Evolutionary conservation across 495 filamentous ascomycete genomes (phyloP).

Genomic region (Hypoxylon intermedium): DNA sequence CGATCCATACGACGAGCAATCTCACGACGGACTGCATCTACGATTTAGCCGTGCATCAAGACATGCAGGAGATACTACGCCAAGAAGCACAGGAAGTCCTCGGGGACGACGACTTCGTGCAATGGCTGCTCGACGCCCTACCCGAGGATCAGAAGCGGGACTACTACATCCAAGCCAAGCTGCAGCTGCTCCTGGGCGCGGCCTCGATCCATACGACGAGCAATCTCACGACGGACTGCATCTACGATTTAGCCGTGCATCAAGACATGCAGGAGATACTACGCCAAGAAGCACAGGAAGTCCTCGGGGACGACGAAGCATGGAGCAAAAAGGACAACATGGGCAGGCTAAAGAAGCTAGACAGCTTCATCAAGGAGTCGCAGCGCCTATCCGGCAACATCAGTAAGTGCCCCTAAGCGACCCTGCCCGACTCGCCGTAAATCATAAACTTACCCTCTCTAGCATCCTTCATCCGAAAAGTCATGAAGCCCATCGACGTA

Average conservation of each 20-base stretch:
- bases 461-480: slow-evolving; percentile 54
- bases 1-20: slow-evolving; percentile 49
- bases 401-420: slow-evolving; percentile 40
- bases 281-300: slow-evolving; percentile 54
- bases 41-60: slow-evolving; percentile 59
- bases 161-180: slow-evolving; percentile 39
- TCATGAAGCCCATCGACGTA: slow-evolving; percentile 48
- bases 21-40: slow-evolving; percentile 48
- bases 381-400: slow-evolving; percentile 53
- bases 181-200: slow-evolving; percentile 45
- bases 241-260: slow-evolving; percentile 57
- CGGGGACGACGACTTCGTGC: slow-evolving; percentile 43
- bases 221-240: slow-evolving; percentile 46
- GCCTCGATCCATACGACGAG: slow-evolving; percentile 49
- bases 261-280: slow-evolving; percentile 59
- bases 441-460: slow-evolving; percentile 6
- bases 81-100: slow-evolving; percentile 55
- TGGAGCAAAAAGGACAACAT: slow-evolving; percentile 51
- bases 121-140: slow-evolving; percentile 46
- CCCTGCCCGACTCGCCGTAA: neutral
- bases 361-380: slow-evolving; percentile 63
- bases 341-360: slow-evolving; percentile 55
- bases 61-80: slow-evolving; percentile 56
- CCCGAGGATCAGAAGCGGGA: slow-evolving; percentile 43
- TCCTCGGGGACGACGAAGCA: slow-evolving; percentile 47